Conservation (phyloP, 352 stramenopile species). For the Globisporangium cederbergense region DNA sequence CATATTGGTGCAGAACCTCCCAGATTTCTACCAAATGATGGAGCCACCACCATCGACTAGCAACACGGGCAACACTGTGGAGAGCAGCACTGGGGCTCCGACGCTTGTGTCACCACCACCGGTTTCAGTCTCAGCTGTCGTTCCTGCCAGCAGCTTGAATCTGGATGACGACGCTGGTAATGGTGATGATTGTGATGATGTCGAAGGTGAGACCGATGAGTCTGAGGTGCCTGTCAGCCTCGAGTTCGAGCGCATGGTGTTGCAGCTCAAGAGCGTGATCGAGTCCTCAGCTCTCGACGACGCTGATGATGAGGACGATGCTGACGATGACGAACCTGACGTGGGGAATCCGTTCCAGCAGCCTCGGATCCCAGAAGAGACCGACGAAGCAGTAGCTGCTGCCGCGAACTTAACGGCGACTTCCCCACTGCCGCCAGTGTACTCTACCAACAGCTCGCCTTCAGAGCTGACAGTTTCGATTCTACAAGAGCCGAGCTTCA, state of each 20-base stretch:
- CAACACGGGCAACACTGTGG: slow-evolving; percentile 1
- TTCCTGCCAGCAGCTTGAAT: not conserved
- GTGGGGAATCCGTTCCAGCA: not conserved
- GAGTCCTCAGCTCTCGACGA: slow-evolving; percentile 23
- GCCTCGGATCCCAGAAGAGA: slow-evolving; percentile 14
- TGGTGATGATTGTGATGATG: slow-evolving; percentile 8
- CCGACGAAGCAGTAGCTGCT: slow-evolving; percentile 30
- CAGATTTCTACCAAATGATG: slow-evolving; percentile 21
- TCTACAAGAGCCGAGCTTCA: slow-evolving; percentile 44
- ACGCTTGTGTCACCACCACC: slow-evolving; percentile 18
- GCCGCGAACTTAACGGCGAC: slow-evolving; percentile 9
- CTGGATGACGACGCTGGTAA: slow-evolving; percentile 6
- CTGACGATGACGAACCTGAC: slow-evolving; percentile 28
- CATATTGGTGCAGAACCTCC: slow-evolving; percentile 71
- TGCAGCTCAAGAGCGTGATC: slow-evolving; percentile 67
- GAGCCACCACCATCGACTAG: not conserved
- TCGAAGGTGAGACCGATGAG: slow-evolving; percentile 19
- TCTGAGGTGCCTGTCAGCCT: slow-evolving; percentile 31
- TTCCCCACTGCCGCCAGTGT: slow-evolving; percentile 27
- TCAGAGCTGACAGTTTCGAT: slow-evolving; percentile 18
- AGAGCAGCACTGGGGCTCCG: not conserved
- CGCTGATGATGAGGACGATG: slow-evolving; percentile 27
- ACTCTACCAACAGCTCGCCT: slow-evolving; percentile 8
- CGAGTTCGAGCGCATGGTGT: slow-evolving; percentile 74
- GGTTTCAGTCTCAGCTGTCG: slow-evolving; percentile 11